Evolutionary conservation across 2,329 filamentous ascomycete genomes (phyloP), one percentile per base, ranked within the genome.

Genomic region (Fusarium sororula): DNA sequence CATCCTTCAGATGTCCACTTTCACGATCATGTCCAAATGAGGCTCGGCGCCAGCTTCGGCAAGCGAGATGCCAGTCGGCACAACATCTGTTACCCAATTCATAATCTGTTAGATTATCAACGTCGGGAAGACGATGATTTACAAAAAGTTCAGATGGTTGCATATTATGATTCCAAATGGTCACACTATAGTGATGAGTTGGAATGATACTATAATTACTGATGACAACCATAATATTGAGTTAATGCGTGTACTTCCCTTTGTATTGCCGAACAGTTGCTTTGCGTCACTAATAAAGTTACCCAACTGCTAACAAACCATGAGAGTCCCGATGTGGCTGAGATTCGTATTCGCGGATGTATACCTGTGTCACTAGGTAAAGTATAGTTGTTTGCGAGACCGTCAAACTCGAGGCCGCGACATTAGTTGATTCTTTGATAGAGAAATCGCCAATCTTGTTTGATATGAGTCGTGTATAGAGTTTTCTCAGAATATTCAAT

Each of bases 81-180:
- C 32, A 66, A 39, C 28, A 76, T 78, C 77, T 77, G 73, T 75
- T 75, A 78, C 55, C 37, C n/a, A 48, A 26, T 47, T 38, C 65
- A 60, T 63, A 60, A 78, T 77, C 74, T 72, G 74, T 78, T 66
- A 75, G 73, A 77, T 73, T 73, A 61, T 66, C 63, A 54, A 50
- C 28, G 28, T 32, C 28, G 51, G 28, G 44, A 60, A 48, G 32
- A 39, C 26, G 41, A 17, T 68, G 41, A 37, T 45, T 32, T 42
- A 45, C 20, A 26, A 7, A 39, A 20, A 63, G 24, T 62, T 66
- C 58, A 70, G 57, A 45, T 41, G 60, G 50, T 61, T 35, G 41
- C 44, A 45, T 39, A 44, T 15, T 24, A 30, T 62, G 53, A 62
- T 56, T 53, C 62, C 67, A 59, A 68, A 68, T 51, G 28, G 30